These are phyloP conservation scores for Ophiocordyceps camponoti-saundersi DNA, from an alignment of 2,329 filamentous ascomycete species.

Conservation along the genomic window DNA sequence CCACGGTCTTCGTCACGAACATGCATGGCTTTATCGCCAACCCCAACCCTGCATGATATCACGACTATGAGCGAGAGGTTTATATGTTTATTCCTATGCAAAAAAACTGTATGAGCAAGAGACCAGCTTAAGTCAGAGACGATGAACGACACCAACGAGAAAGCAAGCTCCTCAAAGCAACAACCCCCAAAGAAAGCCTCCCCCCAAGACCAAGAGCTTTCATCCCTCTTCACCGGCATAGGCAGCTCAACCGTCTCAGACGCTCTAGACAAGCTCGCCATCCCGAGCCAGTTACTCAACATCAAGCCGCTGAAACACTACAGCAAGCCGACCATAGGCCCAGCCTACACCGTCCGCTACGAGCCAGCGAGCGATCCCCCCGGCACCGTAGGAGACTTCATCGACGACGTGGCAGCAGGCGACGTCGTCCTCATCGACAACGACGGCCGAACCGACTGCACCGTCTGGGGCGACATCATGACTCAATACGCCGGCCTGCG, in stretches of 20 bases:
- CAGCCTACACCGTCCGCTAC: conserved; percentile 16
- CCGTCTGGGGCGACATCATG: conserved; percentile 19
- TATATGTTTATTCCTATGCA: too few relatives aligned
- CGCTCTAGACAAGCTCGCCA: conserved; percentile 2
- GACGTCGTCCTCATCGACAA: conserved; percentile 17
- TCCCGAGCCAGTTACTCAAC: conserved; percentile 5
- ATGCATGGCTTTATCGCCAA: too few relatives aligned
- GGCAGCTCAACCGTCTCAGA: conserved; percentile 5
- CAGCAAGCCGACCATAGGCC: conserved; percentile 11
- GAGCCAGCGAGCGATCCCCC: conserved; percentile 6
- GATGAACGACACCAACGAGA: too few relatives aligned
- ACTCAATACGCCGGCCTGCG: conserved; percentile 15
- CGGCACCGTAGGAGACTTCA: conserved; percentile 13
- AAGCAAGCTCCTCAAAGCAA: not conserved
- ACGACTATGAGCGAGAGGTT: too few relatives aligned
- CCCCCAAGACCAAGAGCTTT: conserved; percentile 3
- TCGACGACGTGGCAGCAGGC: conserved; percentile 13
- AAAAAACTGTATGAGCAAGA: too few relatives aligned
- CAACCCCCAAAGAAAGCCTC: not conserved
- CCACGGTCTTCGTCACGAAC: too few relatives aligned
- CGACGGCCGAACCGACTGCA: conserved; percentile 15
- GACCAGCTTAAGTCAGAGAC: not conserved
- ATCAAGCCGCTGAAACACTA: conserved; percentile 10
- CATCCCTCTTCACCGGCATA: conserved; percentile 3
- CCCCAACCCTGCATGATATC: too few relatives aligned